Base-by-base conservation (phyloP, 2,329 filamentous ascomycete species). In the Fusarium robinianum region DNA sequence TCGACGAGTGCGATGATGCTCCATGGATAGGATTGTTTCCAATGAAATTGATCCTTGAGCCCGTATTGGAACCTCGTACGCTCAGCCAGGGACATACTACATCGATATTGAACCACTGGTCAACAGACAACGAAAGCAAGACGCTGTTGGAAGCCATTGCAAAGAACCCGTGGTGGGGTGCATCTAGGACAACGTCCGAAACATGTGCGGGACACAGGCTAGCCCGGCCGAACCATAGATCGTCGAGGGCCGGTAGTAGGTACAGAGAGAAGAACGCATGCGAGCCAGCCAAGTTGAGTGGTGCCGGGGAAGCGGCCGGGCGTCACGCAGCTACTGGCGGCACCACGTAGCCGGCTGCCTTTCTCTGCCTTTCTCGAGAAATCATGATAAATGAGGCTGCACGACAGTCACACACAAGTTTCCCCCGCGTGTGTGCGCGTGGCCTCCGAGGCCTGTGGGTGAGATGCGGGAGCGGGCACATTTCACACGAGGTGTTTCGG, bases 361-460 rank as follows among this genome's bases (percentile, higher is more conserved):
- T n/a, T n/a, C 27, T 47, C 30, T 51, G 17, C 35, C 21, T 51
- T 43, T 42, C 22, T 36, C 30, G 24, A 39, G 26, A 40, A 8
- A 25, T n/a, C n/a, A 46, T 46, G 45, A 40, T 41, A 50, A 57
- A 57, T 49, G 47, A 57, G 53, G 53, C 53, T 54, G 50, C 40
- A 52, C 47, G 29, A 19, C 30, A 23, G 44, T 27, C 42, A 41
- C 39, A 35, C 46, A 51, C 35, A 36, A 24, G 29, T 19, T 35
- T 12, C 35, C 19, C 23, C 35, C 16, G 29, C 29, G 32, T 25
- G n/a, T 34, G 23, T 19, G 19, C 37, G 48, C 27, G 46, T 51
- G 46, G 46, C 27, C 47, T 41, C 25, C 24, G 24, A 36, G n/a
- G 19, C n/a, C 31, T 41, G 29, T 47, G 34, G 33, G 38, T 40